These are phyloP conservation scores for Paramecium pentaurelia DNA, from an alignment of 73 alveolate genomes.

Conservation along the genomic window DNA sequence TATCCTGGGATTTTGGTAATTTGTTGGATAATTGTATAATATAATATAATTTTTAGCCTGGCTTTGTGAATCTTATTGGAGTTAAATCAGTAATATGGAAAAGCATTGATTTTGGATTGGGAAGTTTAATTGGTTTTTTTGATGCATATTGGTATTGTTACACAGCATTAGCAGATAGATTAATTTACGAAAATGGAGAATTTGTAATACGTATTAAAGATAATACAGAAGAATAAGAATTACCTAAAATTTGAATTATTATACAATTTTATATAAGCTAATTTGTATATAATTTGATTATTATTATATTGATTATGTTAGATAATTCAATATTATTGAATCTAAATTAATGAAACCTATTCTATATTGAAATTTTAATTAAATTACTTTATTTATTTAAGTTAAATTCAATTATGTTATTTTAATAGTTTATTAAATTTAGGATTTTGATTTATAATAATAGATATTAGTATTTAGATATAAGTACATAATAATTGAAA, in stretches of 20 bases:
- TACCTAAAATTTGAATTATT: not conserved
- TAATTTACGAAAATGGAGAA: not conserved
- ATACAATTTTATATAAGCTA: too few relatives aligned
- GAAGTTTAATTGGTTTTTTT: not conserved
- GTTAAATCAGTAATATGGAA: not conserved
- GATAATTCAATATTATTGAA: not conserved
- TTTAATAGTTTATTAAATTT: too few relatives aligned
- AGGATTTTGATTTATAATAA: not conserved
- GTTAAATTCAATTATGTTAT: too few relatives aligned
- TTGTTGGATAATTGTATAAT: not conserved
- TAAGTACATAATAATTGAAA: not conserved
- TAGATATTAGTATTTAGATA: not conserved
- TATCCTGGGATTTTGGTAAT: not conserved
- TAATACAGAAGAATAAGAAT: not conserved
- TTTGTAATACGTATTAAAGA: not conserved
- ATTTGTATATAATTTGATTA: too few relatives aligned
- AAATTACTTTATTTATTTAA: too few relatives aligned
- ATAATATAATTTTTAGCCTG: not conserved
- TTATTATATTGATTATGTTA: not conserved
- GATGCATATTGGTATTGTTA: slow-evolving; percentile 3
- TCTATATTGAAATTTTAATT: too few relatives aligned
- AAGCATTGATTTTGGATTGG: not conserved
- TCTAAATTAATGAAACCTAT: not conserved
- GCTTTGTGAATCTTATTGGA: not conserved
- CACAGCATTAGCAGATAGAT: not conserved